Base-by-base conservation (phyloP, 176 grass and related monocot genomes). In the Triticum turgidum region DNA sequence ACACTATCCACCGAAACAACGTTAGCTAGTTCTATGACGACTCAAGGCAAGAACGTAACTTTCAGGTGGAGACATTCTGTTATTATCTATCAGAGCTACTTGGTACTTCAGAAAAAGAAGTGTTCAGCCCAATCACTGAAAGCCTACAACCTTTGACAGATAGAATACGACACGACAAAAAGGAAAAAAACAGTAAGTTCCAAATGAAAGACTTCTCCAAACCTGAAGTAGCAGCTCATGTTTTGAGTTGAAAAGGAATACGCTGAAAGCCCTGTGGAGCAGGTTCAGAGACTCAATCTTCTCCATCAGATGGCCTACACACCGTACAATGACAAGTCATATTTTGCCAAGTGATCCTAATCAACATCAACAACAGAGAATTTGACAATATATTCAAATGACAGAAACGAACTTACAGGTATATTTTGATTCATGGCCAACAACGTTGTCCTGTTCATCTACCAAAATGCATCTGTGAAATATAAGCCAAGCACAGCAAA, bases 191-290 rank as follows among this genome's bases (percentile, higher is more conserved):
- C 21, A 24, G 22, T 1, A 33, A 65, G 14, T 79, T 21, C 2
- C 33, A 13, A 69, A 76, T 81, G 24, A 41, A 52, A 32, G 14
- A 24, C 17, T 38, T 81, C 2, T 54, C 21, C 73, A 81, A 84
- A 99, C 97, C 94, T 99, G 97, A 64, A 99, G 90, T 38, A 99
- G 92, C 76, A 94, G 85, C 83, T 96, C 97, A 90, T 91, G 84
- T 67, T 99, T 99, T 80, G 97, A 94, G 92, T 99, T 99, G 90
- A 99, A 99, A 65, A 99, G 94, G 78, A 99, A 99, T 30, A 93
- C 92, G 79, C 97, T 99, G 80, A 99, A 99, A 54, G 97, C 94
- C 89, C 97, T 94, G 33, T 94, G 97, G 33, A 99, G 97, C 34
- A 99, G 85, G 80, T 99, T 94, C 77, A 87, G 66, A 32, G 94